Evolutionary conservation across 2,329 filamentous ascomycete species (phyloP).

Genomic region (Epichloe scottii): DNA sequence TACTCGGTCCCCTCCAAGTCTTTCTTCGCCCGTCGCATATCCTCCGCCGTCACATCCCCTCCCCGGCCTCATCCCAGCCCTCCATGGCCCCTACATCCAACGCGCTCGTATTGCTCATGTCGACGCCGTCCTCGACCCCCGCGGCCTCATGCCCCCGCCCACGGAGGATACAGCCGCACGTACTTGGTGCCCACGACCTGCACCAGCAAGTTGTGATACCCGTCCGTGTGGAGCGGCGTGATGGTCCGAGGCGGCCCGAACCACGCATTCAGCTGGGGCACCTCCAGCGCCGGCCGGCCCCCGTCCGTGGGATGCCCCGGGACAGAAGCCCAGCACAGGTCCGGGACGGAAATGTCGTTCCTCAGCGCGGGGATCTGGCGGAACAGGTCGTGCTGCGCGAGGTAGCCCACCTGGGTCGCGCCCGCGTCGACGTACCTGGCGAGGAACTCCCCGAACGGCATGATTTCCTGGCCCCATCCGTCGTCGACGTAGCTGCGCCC

Average conservation of each 20-base stretch:
- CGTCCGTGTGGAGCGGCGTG: conserved; percentile 86
- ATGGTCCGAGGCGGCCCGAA: conserved; percentile 80
- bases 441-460: conserved; percentile 64
- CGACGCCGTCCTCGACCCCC: conserved; percentile 55
- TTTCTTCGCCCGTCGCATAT: conserved; percentile 25
- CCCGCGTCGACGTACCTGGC: conserved; percentile 37
- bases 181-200: conserved; percentile 90
- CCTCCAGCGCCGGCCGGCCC: conserved; percentile 30
- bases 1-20: conserved; percentile 50
- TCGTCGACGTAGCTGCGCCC: conserved; percentile 80
- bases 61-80: conserved; percentile 38
- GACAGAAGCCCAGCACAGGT: conserved; percentile 68
- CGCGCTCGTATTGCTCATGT: conserved; percentile 84
- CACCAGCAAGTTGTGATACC: conserved; percentile 82
- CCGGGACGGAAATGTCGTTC: conserved; percentile 66
- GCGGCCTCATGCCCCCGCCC: conserved; percentile 47
- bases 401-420: conserved; percentile 49
- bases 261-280: conserved; percentile 79
- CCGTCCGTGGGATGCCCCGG: conserved; percentile 37
- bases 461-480: conserved; percentile 71
- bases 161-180: conserved; percentile 71
- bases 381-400: conserved; percentile 86
- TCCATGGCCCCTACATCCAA: conserved; percentile 65
- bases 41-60: conserved; percentile 13
- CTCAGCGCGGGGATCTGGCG: conserved; percentile 66